A percentile compares a stretch with the other conserved stretches of the same genome.
These are phyloP conservation scores for Neobulgaria alba DNA, from an alignment of 2,329 filamentous ascomycete genomes.

Conservation along the genomic window DNA sequence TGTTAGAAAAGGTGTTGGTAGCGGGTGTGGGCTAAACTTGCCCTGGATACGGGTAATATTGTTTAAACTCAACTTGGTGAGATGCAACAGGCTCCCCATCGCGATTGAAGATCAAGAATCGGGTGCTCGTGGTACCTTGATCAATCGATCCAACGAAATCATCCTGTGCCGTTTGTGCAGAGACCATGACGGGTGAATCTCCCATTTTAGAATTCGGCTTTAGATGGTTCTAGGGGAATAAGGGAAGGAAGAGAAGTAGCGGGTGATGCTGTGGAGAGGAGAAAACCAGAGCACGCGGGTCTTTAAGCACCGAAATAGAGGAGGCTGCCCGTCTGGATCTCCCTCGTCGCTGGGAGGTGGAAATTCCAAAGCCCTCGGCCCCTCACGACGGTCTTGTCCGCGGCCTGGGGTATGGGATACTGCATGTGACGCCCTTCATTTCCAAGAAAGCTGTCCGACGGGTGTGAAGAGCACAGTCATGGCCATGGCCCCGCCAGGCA, in stretches of 20 bases:
- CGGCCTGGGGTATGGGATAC: no score
- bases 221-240: neutral
- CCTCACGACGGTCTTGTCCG: no score
- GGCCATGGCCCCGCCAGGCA: no score
- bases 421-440: no score
- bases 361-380: no score
- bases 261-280: neutral
- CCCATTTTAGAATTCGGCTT: neutral
- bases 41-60: slow-evolving; percentile 69
- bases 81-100: slow-evolving; percentile 60
- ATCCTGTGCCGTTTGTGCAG: slow-evolving; percentile 33
- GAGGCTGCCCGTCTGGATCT: no score
- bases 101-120: slow-evolving; percentile 71
- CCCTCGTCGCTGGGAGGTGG: no score
- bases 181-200: slow-evolving; percentile 1
- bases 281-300: no score
- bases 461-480: no score
- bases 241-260: neutral
- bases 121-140: slow-evolving; percentile 69
- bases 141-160: slow-evolving; percentile 61
- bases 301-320: no score
- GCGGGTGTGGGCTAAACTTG: slow-evolving; percentile 32
- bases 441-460: no score
- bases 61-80: slow-evolving; percentile 68
- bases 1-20: neutral